Evolutionary conservation across 2,329 filamentous ascomycete species (phyloP).

Genomic region (Geosmithia flava): DNA sequence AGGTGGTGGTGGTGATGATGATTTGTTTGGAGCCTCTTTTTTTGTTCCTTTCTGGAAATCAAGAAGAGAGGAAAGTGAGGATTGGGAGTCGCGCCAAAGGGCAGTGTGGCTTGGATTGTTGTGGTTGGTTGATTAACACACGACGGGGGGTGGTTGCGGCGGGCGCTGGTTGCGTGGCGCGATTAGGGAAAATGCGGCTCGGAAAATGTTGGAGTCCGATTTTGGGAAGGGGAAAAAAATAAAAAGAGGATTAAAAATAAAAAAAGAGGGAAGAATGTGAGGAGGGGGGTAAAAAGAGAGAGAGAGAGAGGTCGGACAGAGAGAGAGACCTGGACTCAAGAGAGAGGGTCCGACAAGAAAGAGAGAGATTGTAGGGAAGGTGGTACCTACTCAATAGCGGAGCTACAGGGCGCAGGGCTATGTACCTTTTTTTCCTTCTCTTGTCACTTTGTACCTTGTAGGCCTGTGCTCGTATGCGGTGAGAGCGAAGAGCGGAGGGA

Average conservation of each 20-base stretch:
- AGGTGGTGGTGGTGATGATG: neutral
- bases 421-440: neutral
- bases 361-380: neutral
- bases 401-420: neutral
- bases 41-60: neutral
- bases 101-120: neutral
- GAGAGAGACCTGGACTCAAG: too few relatives aligned
- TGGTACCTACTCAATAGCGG: neutral
- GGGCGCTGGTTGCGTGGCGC: too few relatives aligned
- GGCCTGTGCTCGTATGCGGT: neutral
- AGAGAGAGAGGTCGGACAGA: neutral
- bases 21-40: too few relatives aligned
- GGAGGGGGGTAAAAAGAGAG: neutral
- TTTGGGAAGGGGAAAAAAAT: neutral
- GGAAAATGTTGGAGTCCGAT: neutral
- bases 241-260: neutral
- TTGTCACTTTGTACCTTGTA: neutral
- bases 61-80: neutral
- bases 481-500: conserved; percentile 15
- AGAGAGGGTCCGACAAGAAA: too few relatives aligned
- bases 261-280: neutral
- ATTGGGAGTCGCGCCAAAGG: neutral
- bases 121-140: neutral
- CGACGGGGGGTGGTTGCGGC: too few relatives aligned
- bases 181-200: neutral